Base-by-base conservation (phyloP, 768 basidiomycete genomes). In the Phanerochaete carnosa region DNA sequence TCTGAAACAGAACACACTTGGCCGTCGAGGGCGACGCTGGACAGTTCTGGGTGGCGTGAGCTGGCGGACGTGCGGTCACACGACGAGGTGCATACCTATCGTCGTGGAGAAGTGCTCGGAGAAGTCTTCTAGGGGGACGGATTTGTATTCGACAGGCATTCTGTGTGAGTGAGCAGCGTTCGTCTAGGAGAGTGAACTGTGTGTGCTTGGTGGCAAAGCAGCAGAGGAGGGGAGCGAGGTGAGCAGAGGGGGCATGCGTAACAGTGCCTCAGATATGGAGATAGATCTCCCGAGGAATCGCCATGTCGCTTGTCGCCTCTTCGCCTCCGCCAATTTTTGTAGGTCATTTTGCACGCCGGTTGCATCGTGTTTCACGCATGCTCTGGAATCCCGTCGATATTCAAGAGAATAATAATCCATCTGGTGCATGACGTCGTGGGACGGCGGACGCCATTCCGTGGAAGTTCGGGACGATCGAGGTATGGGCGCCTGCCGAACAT, bases 1-100 rank as follows among this genome's bases (percentile, higher is more conserved):
- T 99, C 97, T 1, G 95, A 97, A 49, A 91, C 86, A 1, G 82
- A 79, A 32, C 89, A 69, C 65, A 98, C 77, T 60, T 80, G 73
- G 2, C 88, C 95, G 19, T 94, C 96, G 13, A 98, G 77, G 0
- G 88, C 86, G 19, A 87, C 88, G 62, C 90, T 92, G 30, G 95
- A 97, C 12, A 98, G 81, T 74, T 99, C 97, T 96, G 65, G n/a
- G 45, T 33, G 23, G 29, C 26, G 30, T 55, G 23, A 30, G 25
- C 45, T 32, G n/a, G 60, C 51, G 52, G n/a, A 39, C 22, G 39
- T 12, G 13, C 32, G 43, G 43, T 60, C n/a, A 19, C 16, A 33
- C n/a, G 49, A 47, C 43, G 58, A 12, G 51, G 33, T 30, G 29
- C 33, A 32, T 23, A 86, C 89, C 88, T 60, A 78, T 87, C 8